Base-by-base conservation (phyloP, 331 rosid species). In the Malus hybrid region DNA sequence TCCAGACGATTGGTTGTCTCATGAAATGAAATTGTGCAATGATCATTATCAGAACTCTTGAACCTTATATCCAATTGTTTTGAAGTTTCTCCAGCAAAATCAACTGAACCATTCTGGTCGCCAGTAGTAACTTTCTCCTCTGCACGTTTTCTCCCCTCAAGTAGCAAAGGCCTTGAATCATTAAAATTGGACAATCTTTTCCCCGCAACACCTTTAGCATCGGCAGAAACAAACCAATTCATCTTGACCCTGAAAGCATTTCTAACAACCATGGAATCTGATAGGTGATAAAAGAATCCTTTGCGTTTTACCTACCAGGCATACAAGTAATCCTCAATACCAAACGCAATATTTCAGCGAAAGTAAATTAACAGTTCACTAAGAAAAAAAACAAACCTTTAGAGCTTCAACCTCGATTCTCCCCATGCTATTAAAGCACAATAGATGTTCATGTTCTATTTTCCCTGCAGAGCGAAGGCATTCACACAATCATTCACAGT, bases 181-280 rank as follows among this genome's bases (percentile, higher is more conserved):
- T 71, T 65, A 31, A 32, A 34, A 60, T 42, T 13, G 19, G 48
- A 62, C 33, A 46, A 3, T 36, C 52, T 69, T 57, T 60, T 60
- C n/a, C 28, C 54, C 31, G 27, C 34, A 67, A 57, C 71, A 72
- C 28, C 57, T 44, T 48, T 62, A 52, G 80, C 92, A 80, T 94
- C 97, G 39, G 86, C 87, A 46, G 72, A 74, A 39, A 94, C 83
- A 79, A 87, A 88, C 96, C 93, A 88, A 39, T 57, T 68, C 68
- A 61, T 71, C 5, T 44, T 67, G 61, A 61, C 48, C 67, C 81
- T 39, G 80, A 86, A 90, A 19, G 90, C 93, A 72, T 75, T 76
- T 78, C 67, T 87, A 74, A 87, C 79, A 52, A 13, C 16, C 90
- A 94, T 78, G 69, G 89, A 88, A 76, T 91, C 93, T 9, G 92